Conservation (phyloP, 1,284 basidiomycete species). For the Melampsora americana region DNA sequence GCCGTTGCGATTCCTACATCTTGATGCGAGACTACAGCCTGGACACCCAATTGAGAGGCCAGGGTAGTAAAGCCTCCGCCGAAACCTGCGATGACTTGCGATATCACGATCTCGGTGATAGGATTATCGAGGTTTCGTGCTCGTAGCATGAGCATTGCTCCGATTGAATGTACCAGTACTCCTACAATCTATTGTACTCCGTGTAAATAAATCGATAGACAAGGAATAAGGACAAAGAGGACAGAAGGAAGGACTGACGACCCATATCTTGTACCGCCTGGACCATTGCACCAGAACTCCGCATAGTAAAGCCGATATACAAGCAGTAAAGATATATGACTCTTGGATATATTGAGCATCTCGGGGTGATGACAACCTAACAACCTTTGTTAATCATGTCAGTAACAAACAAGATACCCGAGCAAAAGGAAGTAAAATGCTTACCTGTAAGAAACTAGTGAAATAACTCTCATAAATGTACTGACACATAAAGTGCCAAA, state of each 20-base stretch:
- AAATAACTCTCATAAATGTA: constrained; percentile 42
- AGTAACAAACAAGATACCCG: constrained; percentile 47
- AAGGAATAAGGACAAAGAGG: background rate
- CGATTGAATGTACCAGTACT: constrained; percentile 50
- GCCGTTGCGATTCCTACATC: constrained; percentile 52
- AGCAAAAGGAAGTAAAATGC: constrained; percentile 46
- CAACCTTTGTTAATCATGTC: constrained; percentile 45
- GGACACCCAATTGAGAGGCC: constrained; percentile 50
- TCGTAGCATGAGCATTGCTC: constrained; percentile 52
- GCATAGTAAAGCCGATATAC: constrained; percentile 48
- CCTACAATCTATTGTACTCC: constrained; percentile 44
- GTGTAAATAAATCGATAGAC: background rate
- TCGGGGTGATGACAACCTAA: constrained; percentile 49
- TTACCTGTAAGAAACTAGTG: constrained; percentile 28
- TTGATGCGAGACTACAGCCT: constrained; percentile 48
- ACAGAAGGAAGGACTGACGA: constrained; percentile 39
- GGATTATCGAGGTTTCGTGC: constrained; percentile 49
- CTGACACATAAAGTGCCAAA: constrained; percentile 50
- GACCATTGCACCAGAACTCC: constrained; percentile 49
- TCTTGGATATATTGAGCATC: constrained; percentile 52
- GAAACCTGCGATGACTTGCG: constrained; percentile 47
- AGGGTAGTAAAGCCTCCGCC: constrained; percentile 50
- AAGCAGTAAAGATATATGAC: constrained; percentile 52
- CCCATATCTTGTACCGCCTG: constrained; percentile 51
- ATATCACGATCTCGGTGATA: constrained; percentile 50